These are phyloP conservation scores for Floccularia luteovirens DNA, from an alignment of 768 basidiomycete genomes.

Conservation along the genomic window DNA sequence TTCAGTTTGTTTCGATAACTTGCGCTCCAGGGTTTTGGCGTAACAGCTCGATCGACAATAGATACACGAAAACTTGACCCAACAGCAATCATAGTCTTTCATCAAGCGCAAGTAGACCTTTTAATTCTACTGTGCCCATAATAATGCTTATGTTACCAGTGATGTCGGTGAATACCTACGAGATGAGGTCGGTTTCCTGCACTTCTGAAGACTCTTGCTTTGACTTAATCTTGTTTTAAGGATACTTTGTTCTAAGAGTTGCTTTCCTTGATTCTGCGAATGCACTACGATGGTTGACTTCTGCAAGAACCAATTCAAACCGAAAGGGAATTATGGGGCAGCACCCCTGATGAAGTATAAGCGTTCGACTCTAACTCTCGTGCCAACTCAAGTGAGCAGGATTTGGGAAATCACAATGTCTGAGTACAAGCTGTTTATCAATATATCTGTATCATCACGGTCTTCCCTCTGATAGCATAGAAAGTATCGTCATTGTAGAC, in stretches of 20 bases:
- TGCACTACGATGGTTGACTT: constrained; percentile 3
- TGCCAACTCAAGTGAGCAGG: too few species aligned
- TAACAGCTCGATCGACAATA: constrained; percentile 90
- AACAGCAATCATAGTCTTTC: constrained; percentile 95
- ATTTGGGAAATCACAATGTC: too few species aligned
- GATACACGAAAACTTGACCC: constrained; percentile 98
- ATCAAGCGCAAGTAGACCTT: constrained; percentile 72
- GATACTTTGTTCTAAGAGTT: constrained; percentile 66
- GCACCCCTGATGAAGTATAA: too few species aligned
- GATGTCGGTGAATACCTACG: constrained; percentile 98
- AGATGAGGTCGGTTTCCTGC: constrained; percentile 64
- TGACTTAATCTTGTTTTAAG: constrained; percentile 25
- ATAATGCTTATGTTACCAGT: constrained; percentile 27
- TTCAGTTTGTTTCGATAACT: constrained; percentile 2
- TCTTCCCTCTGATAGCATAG: too few species aligned
- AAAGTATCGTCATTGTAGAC: too few species aligned
- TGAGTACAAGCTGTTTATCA: too few species aligned
- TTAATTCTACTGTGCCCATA: constrained; percentile 5
- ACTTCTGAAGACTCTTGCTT: constrained; percentile 1
- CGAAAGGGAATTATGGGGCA: neutral
- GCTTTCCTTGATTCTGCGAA: too few species aligned
- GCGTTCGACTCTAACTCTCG: too few species aligned
- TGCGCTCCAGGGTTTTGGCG: constrained; percentile 83
- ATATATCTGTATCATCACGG: too few species aligned
- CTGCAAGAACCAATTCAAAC: constrained; percentile 8